These are phyloP conservation scores for Excoecaria cochinchinensis DNA, from an alignment of 345 rosid species.

Conservation along the genomic window DNA sequence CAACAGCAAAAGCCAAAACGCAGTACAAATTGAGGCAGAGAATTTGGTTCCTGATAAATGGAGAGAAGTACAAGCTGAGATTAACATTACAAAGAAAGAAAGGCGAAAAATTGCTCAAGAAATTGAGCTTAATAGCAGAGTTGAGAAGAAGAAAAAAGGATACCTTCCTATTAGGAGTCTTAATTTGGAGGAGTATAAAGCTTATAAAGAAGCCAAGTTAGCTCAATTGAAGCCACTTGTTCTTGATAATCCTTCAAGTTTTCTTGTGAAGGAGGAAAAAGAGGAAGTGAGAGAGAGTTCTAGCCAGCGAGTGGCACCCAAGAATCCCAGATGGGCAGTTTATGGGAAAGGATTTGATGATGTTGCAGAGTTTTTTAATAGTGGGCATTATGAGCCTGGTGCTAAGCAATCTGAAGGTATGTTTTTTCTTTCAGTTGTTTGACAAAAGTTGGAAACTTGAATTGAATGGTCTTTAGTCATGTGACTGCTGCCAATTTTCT, in stretches of 20 bases:
- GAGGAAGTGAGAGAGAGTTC: conserved; percentile 3
- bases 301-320: conserved; percentile 60
- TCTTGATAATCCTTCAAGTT: conserved; percentile 54
- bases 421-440: not conserved
- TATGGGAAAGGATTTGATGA: conserved; percentile 88
- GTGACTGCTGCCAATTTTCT: not conserved
- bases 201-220: conserved; percentile 65
- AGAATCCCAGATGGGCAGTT: conserved; percentile 91
- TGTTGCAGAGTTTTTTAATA: conserved; percentile 59
- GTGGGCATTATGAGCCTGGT: conserved; percentile 55
- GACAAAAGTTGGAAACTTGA: not conserved
- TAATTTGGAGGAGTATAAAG: conserved; percentile 56
- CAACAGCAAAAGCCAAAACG: conserved; percentile 25
- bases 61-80: conserved; percentile 77
- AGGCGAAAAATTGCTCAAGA: conserved; percentile 75
- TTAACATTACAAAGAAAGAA: conserved; percentile 78
- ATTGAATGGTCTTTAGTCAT: not conserved
- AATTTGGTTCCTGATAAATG: conserved; percentile 86
- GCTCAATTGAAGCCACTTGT: conserved; percentile 57
- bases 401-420: conserved; percentile 59
- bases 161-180: conserved; percentile 55
- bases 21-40: conserved; percentile 41
- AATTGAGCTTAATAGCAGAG: conserved; percentile 67
- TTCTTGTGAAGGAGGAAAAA: conserved; percentile 16
- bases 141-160: conserved; percentile 69